Evolutionary conservation across 768 basidiomycete genomes (phyloP).

Genomic region (Termitomyces sp.): DNA sequence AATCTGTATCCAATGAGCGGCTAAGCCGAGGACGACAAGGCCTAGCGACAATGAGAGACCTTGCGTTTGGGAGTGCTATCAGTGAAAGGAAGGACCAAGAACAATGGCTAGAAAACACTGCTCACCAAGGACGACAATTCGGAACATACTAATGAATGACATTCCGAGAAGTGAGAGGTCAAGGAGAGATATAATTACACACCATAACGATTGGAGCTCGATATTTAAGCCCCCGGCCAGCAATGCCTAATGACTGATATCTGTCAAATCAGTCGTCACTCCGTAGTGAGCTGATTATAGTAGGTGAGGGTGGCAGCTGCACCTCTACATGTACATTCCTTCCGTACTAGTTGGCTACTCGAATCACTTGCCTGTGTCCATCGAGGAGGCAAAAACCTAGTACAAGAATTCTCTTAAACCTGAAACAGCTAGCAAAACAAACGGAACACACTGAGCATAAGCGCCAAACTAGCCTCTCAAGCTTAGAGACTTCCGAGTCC

Average conservation of each 20-base stretch:
- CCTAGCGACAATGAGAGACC: conserved; percentile 8
- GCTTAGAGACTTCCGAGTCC: no score
- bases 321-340: no score
- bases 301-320: background rate
- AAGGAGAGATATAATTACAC: background rate
- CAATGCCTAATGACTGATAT: background rate
- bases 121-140: conserved; percentile 1
- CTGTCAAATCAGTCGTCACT: background rate
- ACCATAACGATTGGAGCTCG: background rate
- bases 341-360: background rate
- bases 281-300: background rate
- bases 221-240: background rate
- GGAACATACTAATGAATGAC: conserved; percentile 11
- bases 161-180: background rate
- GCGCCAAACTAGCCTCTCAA: background rate
- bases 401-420: background rate
- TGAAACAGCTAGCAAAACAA: background rate
- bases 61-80: background rate
- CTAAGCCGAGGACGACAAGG: conserved; percentile 7
- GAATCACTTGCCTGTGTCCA: no score
- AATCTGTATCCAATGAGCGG: conserved; percentile 6
- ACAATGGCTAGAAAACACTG: no score
- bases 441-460: background rate
- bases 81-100: background rate
- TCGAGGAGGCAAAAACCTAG: background rate